Evolutionary conservation across 208 protist genomes (phyloP), one percentile per base, ranked within the genome.

Genomic region (Crithidia sp.): DNA sequence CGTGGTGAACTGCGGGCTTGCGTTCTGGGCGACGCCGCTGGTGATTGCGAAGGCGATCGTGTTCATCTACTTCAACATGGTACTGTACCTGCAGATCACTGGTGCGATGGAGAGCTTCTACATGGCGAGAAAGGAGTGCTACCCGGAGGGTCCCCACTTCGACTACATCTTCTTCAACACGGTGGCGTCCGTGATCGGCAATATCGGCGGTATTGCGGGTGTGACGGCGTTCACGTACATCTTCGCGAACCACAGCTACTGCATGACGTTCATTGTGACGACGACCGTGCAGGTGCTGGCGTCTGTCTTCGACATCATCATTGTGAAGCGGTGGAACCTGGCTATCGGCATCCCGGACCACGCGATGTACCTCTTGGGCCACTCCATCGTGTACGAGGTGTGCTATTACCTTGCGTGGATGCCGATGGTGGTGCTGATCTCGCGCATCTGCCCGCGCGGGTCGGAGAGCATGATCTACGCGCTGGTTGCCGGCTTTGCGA

Each of bases 401-500:
- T 79, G 71, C 58, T 85, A 81, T 55, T 84, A 86, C 74, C 55
- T 95, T 4, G 74, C 78, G 17, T 92, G 79, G 66, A 93, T 95
- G 85, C 86, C 91, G n/a, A 73, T 76, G 49, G 71, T 90, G 1
- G 68, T 96, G 9, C 79, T 96, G 43, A 76, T 91, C 43, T 89
- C 89, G 5, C 89, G 87, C 45, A 67, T 92, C 7, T 94, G 89
- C 72, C 89, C 91, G n/a, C 85, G 83, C 53, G 87, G 86, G 14
- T 82, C 88, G 54, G 88, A 95, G 73, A 82, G 75, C 19, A 93
- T 86, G 64, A 77, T 93, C 54, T 93, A 88, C 53, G 84, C 91
- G 19, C 72, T 95, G 2, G 72, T 95, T 37, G 90, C 86, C 8
- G 90, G 90, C 6, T 91, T 87, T 58, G 72, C 82, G 43, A 92